Evolutionary conservation across 2,329 filamentous ascomycete species (phyloP).

Genomic region (Gnomoniopsis smithogilvyi): DNA sequence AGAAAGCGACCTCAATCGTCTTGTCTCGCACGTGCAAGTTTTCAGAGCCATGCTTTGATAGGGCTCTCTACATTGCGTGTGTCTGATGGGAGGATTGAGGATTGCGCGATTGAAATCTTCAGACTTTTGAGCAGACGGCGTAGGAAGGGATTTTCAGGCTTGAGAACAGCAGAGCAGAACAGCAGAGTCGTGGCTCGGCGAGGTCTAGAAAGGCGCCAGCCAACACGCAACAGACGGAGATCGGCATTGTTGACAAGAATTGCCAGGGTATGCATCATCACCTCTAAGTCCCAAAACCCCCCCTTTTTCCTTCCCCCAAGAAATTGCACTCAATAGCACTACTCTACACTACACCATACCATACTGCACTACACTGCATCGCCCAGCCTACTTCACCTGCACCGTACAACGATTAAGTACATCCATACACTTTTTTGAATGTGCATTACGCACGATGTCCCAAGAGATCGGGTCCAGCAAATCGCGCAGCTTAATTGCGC

Average conservation of each 20-base stretch:
- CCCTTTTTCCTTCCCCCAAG: not conserved
- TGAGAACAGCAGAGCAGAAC: not conserved
- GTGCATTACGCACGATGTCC: conserved; percentile 12
- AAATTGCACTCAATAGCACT: not conserved
- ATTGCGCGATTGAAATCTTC: conserved; percentile 9
- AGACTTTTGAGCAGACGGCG: not conserved
- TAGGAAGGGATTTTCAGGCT: conserved; percentile 16
- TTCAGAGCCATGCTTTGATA: conserved; percentile 15
- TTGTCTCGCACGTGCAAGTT: conserved; percentile 2
- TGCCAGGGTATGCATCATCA: conserved; percentile 19
- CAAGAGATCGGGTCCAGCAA: not conserved
- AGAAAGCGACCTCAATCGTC: conserved; percentile 10
- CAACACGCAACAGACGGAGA: not conserved
- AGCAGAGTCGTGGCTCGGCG: not conserved
- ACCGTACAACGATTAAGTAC: conserved; percentile 11
- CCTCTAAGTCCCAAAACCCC: conserved; percentile 12
- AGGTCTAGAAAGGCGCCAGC: not conserved
- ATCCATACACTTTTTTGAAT: conserved; percentile 11
- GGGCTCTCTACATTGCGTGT: conserved; percentile 11
- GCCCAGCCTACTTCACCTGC: not conserved
- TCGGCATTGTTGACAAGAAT: not conserved
- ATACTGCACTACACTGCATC: conserved; percentile 11
- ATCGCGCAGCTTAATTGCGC: conserved; percentile 12
- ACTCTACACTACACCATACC: conserved; percentile 1
- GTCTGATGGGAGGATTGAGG: conserved; percentile 18